A percentile compares a stretch with the other conserved stretches of the same genome.
Conservation (phyloP, 352 stramenopile species). For the Globisporangium carolinianum region DNA sequence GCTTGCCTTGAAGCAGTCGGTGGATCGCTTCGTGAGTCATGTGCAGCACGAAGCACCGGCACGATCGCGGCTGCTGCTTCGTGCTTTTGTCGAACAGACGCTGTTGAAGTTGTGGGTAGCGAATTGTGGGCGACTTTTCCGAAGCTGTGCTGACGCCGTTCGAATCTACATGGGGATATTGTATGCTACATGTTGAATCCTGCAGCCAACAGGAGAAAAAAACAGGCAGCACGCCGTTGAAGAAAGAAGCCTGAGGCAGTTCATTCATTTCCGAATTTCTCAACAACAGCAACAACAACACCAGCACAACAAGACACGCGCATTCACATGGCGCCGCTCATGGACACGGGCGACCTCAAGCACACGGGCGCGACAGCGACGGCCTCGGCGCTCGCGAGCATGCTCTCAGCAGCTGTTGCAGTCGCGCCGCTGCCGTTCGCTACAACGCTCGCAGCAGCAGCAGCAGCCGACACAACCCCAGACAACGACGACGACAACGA, state of each 20-base stretch:
- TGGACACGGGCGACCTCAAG: slow-evolving; percentile 13
- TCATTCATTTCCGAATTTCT: neutral
- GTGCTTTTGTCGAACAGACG: no score
- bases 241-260: neutral
- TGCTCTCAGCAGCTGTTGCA: slow-evolving; percentile 2
- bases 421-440: slow-evolving; percentile 9
- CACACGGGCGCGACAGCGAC: slow-evolving; percentile 3
- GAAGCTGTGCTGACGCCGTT: no score
- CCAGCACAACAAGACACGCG: neutral
- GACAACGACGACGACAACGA: neutral
- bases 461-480: neutral
- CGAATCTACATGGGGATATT: no score
- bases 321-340: slow-evolving; percentile 10
- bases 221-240: no score
- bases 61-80: no score
- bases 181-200: no score
- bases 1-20: no score
- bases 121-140: no score
- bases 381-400: slow-evolving; percentile 3
- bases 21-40: no score
- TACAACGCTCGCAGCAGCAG: neutral
- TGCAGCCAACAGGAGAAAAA: no score
- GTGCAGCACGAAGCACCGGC: no score
- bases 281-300: neutral
- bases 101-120: no score